Conservation (phyloP, 164 flowering plant genomes). For the Saururus chinensis region DNA sequence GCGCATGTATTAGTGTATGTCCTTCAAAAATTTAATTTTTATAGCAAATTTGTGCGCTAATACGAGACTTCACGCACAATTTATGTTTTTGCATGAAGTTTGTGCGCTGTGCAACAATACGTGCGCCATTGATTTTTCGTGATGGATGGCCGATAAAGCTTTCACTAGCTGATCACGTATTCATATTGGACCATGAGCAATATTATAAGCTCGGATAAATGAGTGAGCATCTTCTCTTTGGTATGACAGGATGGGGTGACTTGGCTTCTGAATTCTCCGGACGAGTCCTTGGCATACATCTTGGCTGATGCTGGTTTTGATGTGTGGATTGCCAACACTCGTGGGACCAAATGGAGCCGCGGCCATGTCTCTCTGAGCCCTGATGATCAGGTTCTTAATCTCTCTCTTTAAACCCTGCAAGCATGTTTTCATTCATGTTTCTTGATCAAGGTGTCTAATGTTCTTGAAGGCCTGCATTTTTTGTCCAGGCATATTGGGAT, state of each 20-base stretch:
- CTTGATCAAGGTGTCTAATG: neutral
- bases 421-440: neutral
- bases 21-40: too few relatives aligned
- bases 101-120: too few relatives aligned
- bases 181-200: neutral
- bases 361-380: constrained; percentile 47
- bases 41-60: too few relatives aligned
- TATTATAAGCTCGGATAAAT: neutral
- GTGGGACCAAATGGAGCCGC: constrained; percentile 61
- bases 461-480: too few relatives aligned
- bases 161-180: too few relatives aligned
- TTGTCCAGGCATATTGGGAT: constrained; percentile 63
- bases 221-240: neutral
- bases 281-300: constrained; percentile 46
- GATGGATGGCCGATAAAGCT: too few relatives aligned
- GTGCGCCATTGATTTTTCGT: too few relatives aligned
- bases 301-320: constrained; percentile 70
- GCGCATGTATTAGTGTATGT: too few relatives aligned
- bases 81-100: too few relatives aligned
- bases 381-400: constrained; percentile 25
- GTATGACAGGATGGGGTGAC: constrained; percentile 54
- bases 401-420: neutral
- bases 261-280: constrained; percentile 54
- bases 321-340: constrained; percentile 70
- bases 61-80: too few relatives aligned